phyloP scores from a whole-genome alignment of 441 rosid genomes.

The Raphanus hybrid region DNA sequence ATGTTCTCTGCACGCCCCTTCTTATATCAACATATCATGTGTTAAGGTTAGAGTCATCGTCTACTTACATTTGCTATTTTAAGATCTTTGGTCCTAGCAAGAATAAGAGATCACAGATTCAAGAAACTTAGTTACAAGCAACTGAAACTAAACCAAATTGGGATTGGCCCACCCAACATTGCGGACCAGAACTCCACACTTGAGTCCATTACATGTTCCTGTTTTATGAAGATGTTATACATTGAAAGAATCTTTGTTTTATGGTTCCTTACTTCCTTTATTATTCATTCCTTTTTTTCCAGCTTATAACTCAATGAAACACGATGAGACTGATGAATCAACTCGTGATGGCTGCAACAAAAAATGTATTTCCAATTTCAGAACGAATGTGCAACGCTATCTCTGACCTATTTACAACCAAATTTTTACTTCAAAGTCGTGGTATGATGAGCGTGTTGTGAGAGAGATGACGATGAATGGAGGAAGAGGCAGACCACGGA shows the following conservation, averaged over 20 bases:
- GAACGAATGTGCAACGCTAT: conserved; percentile 2
- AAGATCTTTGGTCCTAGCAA: conserved; percentile 21
- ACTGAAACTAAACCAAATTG: too few species aligned
- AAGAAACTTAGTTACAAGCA: too few species aligned
- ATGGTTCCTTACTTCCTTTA: not conserved
- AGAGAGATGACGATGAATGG: conserved; percentile 44
- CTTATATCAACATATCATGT: conserved; percentile 20
- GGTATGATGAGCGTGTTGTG: conserved; percentile 32
- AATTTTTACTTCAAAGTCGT: conserved; percentile 8
- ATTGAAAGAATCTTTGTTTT: too few species aligned
- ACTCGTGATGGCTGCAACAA: conserved; percentile 17
- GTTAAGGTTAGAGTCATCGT: conserved; percentile 33
- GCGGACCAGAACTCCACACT: not conserved
- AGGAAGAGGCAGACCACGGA: conserved; percentile 91
- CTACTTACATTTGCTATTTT: conserved; percentile 11
- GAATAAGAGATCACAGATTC: not conserved
- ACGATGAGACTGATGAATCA: too few species aligned
- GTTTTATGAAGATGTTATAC: not conserved
- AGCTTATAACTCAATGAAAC: too few species aligned
- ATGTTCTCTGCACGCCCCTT: conserved; percentile 20
- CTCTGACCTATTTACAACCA: conserved; percentile 32
- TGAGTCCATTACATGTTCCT: not conserved
- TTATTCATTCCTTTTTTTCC: too few species aligned
- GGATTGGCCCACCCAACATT: not conserved
- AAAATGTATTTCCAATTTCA: conserved; percentile 17